Conservation (phyloP, 176 grass and related monocot genomes). For the Raddia guianensis region DNA sequence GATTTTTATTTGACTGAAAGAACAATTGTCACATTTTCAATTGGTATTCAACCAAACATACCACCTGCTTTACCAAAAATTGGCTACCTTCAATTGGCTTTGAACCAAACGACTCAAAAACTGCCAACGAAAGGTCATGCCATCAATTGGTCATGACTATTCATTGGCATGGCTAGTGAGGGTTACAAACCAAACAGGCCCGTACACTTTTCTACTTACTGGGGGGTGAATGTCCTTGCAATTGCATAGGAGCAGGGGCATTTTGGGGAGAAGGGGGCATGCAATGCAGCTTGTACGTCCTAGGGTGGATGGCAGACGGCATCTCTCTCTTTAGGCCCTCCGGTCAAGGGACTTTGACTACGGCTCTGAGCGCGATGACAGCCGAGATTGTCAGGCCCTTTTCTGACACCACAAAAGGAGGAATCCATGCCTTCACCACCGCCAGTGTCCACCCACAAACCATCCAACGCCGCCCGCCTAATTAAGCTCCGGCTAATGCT, state of each 20-base stretch:
- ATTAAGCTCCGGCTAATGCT: not conserved
- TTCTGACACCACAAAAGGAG: constrained; percentile 44
- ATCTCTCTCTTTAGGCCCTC: not conserved
- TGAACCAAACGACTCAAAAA: too few species aligned
- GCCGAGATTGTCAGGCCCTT: constrained; percentile 58
- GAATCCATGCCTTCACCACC: constrained; percentile 23
- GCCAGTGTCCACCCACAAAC: constrained; percentile 14
- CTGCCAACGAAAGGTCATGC: too few species aligned
- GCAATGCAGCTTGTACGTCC: not conserved
- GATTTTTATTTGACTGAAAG: too few species aligned
- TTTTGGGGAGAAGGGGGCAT: constrained; percentile 28
- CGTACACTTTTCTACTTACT: too few species aligned
- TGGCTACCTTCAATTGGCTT: too few species aligned
- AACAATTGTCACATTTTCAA: too few species aligned
- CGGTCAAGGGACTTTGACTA: constrained; percentile 66
- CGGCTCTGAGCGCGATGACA: constrained; percentile 56
- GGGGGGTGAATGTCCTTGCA: too few species aligned
- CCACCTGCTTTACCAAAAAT: too few species aligned
- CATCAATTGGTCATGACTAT: too few species aligned
- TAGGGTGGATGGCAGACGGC: not conserved
- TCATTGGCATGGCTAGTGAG: too few species aligned
- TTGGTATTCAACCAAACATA: too few species aligned
- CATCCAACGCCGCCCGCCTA: not conserved
- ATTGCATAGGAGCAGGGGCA: not conserved
- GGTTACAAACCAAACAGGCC: too few species aligned